phyloP scores from a whole-genome alignment of 257 asterid species.

The Pogostemon cablin region DNA sequence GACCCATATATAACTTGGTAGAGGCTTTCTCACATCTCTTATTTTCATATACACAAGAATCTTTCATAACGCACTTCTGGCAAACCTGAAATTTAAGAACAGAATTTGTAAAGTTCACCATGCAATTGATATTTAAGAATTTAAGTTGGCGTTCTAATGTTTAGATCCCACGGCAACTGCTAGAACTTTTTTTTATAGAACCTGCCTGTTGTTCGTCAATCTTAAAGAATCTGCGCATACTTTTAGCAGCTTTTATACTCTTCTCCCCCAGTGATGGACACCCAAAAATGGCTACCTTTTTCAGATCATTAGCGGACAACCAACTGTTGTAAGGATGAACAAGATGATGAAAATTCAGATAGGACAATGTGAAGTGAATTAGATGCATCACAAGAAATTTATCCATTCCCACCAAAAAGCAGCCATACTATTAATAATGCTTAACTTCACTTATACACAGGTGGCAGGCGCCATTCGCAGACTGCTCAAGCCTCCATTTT shows the following conservation, averaged over 20 bases:
- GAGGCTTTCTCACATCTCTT: slow-evolving; percentile 36
- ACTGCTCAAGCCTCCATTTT: background rate
- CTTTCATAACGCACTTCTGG: slow-evolving; percentile 55
- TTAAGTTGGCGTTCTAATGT: slow-evolving; percentile 6
- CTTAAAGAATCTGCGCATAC: slow-evolving; percentile 65
- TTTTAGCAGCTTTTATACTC: slow-evolving; percentile 57
- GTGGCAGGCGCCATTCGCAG: background rate
- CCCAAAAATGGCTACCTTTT: slow-evolving; percentile 72
- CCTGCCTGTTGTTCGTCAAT: slow-evolving; percentile 70
- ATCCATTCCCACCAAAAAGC: background rate
- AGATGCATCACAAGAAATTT: slow-evolving; percentile 1
- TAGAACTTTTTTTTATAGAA: background rate
- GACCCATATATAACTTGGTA: slow-evolving; percentile 43
- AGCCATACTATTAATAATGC: background rate
- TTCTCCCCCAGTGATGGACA: slow-evolving; percentile 66
- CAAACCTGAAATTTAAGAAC: slow-evolving; percentile 64
- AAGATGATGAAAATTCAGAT: slow-evolving; percentile 28
- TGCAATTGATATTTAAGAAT: slow-evolving; percentile 18
- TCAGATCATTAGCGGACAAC: slow-evolving; percentile 86
- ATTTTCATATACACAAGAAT: slow-evolving; percentile 57
- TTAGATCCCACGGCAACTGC: background rate
- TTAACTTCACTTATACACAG: background rate
- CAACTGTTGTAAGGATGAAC: slow-evolving; percentile 57
- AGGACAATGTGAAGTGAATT: slow-evolving; percentile 3
- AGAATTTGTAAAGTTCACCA: background rate